Evolutionary conservation across 2,329 filamentous ascomycete genomes (phyloP).

Genomic region (Fusarium xyrophilum): DNA sequence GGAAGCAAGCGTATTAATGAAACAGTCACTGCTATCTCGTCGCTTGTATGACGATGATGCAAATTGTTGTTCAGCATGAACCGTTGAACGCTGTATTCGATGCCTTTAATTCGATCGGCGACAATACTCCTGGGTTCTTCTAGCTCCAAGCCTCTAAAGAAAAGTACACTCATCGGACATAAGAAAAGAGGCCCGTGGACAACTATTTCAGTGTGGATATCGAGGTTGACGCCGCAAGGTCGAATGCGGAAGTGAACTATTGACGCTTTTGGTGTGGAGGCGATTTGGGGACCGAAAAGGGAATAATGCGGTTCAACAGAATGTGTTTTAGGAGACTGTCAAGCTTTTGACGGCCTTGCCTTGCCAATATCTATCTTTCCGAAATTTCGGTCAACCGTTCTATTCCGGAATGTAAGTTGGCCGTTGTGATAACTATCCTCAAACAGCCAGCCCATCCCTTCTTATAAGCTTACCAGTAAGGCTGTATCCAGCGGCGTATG

Average conservation of each 20-base stretch:
- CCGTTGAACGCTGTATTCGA: neutral
- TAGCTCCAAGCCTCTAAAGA: neutral
- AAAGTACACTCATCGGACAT: neutral
- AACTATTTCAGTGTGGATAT: neutral
- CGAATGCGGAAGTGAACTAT: slow-evolving; percentile 12
- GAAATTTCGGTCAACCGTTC: neutral
- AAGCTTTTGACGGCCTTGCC: neutral
- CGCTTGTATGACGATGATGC: neutral
- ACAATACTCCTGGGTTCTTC: neutral
- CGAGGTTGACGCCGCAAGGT: slow-evolving; percentile 22
- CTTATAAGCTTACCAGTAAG: neutral
- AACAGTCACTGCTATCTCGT: neutral
- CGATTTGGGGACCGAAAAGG: neutral
- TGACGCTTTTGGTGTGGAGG: neutral
- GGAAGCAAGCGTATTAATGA: neutral
- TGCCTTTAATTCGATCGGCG: neutral
- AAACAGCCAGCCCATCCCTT: neutral
- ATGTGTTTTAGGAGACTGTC: neutral
- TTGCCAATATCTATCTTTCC: neutral
- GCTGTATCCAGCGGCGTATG: neutral
- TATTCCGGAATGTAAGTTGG: neutral
- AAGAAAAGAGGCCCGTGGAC: neutral
- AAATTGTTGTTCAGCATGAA: neutral
- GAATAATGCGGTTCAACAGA: neutral
- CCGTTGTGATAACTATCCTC: neutral